phyloP scores from a whole-genome alignment of 2,329 filamentous ascomycete species.

The Venturia aucupariae region DNA sequence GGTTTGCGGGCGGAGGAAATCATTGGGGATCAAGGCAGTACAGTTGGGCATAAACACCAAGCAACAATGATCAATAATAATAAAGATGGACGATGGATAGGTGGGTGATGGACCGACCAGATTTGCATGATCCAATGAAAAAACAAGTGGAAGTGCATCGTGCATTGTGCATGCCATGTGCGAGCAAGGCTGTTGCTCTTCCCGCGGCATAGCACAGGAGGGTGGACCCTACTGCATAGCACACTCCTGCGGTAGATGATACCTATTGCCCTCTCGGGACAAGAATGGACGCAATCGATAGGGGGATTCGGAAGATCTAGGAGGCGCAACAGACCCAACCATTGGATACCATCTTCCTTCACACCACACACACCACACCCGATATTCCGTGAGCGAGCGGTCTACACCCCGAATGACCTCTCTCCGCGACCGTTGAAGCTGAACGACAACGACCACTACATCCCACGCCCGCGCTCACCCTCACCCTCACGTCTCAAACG shows the following conservation, averaged over 20 bases:
- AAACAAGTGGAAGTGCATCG: neutral
- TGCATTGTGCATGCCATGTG: neutral
- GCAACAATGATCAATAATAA: neutral
- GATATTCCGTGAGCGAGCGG: neutral
- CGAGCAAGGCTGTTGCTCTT: neutral
- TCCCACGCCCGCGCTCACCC: neutral
- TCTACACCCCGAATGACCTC: neutral
- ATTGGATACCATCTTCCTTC: neutral
- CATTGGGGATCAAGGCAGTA: neutral
- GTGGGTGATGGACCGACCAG: neutral
- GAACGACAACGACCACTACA: neutral
- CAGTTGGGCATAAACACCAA: neutral
- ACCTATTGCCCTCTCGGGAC: neutral
- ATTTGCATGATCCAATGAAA: neutral
- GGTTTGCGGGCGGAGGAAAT: neutral
- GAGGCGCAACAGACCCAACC: too few relatives aligned
- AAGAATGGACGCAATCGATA: neutral
- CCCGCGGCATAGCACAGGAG: neutral
- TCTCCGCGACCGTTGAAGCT: neutral
- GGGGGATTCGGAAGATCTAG: neutral
- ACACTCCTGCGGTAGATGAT: too few relatives aligned
- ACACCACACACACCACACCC: neutral
- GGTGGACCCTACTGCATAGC: too few relatives aligned
- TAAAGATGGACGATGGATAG: neutral
- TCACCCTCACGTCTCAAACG: neutral